phyloP scores from a whole-genome alignment of 2,329 filamentous ascomycete genomes.

The Balansia obtecta region DNA sequence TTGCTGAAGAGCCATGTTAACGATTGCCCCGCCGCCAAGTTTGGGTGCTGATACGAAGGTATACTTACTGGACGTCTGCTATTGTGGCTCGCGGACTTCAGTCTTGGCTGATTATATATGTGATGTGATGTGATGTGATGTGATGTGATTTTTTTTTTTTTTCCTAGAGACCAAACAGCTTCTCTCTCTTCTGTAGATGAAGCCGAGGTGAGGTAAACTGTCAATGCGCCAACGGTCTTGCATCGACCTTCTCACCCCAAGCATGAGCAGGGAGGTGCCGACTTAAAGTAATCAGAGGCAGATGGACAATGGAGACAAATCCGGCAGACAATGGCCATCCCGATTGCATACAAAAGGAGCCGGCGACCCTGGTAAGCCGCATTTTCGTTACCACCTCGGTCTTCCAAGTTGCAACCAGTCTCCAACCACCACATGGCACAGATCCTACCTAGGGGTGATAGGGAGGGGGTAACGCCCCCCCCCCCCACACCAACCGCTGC shows the following conservation, averaged over 20 bases:
- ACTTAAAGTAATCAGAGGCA: slow-evolving; percentile 6
- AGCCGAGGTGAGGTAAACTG: neutral
- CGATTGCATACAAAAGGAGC: slow-evolving; percentile 4
- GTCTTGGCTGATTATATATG: neutral
- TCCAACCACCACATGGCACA: too few relatives aligned
- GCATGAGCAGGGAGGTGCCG: slow-evolving; percentile 5
- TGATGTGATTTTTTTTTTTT: too few relatives aligned
- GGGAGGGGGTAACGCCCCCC: too few relatives aligned
- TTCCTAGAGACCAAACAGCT: neutral
- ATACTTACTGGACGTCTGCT: slow-evolving; percentile 13
- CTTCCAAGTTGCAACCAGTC: neutral
- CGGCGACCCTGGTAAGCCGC: slow-evolving; percentile 1
- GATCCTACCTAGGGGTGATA: neutral
- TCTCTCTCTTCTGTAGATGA: neutral
- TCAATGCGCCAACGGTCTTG: neutral
- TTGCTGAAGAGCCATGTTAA: slow-evolving; percentile 5
- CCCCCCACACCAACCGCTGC: too few relatives aligned
- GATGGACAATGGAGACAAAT: slow-evolving; percentile 4
- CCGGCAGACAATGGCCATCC: slow-evolving; percentile 9
- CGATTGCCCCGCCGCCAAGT: neutral
- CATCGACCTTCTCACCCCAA: neutral
- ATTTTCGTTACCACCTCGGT: neutral
- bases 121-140: neutral
- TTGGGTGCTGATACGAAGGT: neutral
- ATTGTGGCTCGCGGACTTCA: slow-evolving; percentile 8